Evolutionary conservation across 2,329 filamentous ascomycete genomes (phyloP).

Genomic region (Aspergillus quadrilineatus): DNA sequence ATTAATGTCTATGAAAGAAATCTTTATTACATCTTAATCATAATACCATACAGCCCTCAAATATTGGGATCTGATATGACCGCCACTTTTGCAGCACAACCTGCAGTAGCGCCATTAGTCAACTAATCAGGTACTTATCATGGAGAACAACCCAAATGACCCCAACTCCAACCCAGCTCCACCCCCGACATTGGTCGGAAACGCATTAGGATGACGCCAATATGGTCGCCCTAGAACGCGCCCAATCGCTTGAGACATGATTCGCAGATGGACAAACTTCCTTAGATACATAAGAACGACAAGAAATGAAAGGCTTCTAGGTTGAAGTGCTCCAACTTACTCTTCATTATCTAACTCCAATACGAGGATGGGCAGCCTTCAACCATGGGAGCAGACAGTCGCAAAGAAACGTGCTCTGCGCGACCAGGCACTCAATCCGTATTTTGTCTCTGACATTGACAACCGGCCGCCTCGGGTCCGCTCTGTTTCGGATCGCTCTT

Average conservation of each 20-base stretch:
- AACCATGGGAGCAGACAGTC: conserved; percentile 33
- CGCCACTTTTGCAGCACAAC: neutral
- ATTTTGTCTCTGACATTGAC: conserved; percentile 28
- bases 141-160: neutral
- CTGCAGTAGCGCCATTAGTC: neutral
- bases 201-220: neutral
- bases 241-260: neutral
- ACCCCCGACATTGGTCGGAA: too few species aligned
- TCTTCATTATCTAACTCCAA: neutral
- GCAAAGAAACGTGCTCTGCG: conserved; percentile 28
- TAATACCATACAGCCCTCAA: too few species aligned
- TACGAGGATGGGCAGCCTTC: conserved; percentile 21
- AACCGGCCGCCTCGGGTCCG: conserved; percentile 25
- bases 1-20: neutral
- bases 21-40: too few species aligned
- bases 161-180: neutral
- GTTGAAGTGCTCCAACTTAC: neutral
- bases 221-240: neutral
- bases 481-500: conserved; percentile 25
- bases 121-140: neutral
- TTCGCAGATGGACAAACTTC: too few species aligned
- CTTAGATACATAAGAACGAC: neutral
- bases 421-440: conserved; percentile 30
- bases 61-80: neutral
- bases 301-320: neutral